Evolutionary conservation across 768 basidiomycete species (phyloP).

Genomic region (Xerocomellus dryophilus): DNA sequence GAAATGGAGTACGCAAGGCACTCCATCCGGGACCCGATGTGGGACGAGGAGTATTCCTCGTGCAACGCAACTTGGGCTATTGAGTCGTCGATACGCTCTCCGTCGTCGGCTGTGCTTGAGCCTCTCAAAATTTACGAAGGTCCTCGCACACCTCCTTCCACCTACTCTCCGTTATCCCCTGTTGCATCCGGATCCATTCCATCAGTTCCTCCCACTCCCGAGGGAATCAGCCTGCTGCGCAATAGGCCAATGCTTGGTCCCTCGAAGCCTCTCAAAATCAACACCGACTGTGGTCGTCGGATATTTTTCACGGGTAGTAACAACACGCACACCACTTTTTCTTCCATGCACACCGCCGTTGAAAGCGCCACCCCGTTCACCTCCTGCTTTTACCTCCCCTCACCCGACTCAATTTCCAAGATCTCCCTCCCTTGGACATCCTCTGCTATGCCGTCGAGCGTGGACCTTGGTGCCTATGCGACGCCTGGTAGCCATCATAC

Average conservation of each 20-base stretch:
- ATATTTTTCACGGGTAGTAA: slow-evolving; percentile 39
- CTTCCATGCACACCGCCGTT: slow-evolving; percentile 76
- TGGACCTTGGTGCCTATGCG: slow-evolving; percentile 37
- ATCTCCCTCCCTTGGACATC: slow-evolving; percentile 34
- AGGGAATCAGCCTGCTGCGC: slow-evolving; percentile 43
- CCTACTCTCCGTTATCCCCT: slow-evolving; percentile 47
- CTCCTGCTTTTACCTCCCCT: slow-evolving; percentile 53
- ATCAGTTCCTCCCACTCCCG: slow-evolving; percentile 60
- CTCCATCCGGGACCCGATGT: slow-evolving; percentile 29
- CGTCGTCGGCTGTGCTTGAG: slow-evolving; percentile 36
- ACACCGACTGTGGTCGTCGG: slow-evolving; percentile 45
- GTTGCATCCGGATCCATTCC: slow-evolving; percentile 37
- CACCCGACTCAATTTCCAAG: slow-evolving; percentile 40
- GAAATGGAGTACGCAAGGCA: slow-evolving; percentile 35
- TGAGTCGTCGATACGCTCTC: slow-evolving; percentile 50
- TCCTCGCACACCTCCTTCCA: slow-evolving; percentile 48
- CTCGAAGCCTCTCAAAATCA: slow-evolving; percentile 53
- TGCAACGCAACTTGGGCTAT: slow-evolving; percentile 56
- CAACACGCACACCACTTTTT: slow-evolving; percentile 45
- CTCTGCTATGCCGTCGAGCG: slow-evolving; percentile 37
- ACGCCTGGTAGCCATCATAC: slow-evolving; percentile 50
- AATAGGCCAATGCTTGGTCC: slow-evolving; percentile 34
- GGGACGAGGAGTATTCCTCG: slow-evolving; percentile 38
- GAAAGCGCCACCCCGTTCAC: slow-evolving; percentile 58
- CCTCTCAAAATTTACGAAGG: slow-evolving; percentile 44